These are phyloP conservation scores for Trametes versicolor DNA, from an alignment of 1,284 basidiomycete species.

Conservation along the genomic window DNA sequence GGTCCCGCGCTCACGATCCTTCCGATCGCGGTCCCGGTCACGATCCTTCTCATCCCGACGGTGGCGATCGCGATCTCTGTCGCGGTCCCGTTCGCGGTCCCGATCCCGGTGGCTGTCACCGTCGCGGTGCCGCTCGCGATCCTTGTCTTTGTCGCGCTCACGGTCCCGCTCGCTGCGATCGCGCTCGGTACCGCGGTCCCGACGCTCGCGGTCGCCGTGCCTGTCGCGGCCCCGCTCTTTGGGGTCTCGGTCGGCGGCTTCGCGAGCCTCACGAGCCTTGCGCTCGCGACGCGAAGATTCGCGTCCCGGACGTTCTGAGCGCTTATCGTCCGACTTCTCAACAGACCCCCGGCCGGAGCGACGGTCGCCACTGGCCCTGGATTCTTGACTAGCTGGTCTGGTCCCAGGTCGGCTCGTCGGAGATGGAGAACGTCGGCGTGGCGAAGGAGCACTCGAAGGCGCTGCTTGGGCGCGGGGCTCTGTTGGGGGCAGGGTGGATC, in stretches of 20 bases:
- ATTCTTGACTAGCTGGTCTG: conserved; percentile 75
- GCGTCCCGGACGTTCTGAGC: conserved; percentile 60
- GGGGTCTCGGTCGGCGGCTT: conserved; percentile 44
- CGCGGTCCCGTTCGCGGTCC: conserved; percentile 34
- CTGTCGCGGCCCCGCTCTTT: conserved; percentile 46
- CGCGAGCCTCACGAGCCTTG: conserved; percentile 35
- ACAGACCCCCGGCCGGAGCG: conserved; percentile 59
- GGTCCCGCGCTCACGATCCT: conserved; percentile 41
- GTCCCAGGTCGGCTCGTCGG: conserved; percentile 74
- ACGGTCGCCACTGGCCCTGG: conserved; percentile 73
- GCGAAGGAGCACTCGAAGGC: conserved; percentile 60
- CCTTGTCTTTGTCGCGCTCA: conserved; percentile 40
- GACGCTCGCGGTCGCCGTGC: conserved; percentile 60
- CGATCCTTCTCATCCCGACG: conserved; percentile 46
- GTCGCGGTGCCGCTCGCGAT: conserved; percentile 52
- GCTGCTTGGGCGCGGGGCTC: conserved; percentile 56
- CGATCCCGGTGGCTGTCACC: conserved; percentile 43
- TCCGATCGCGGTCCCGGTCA: conserved; percentile 43
- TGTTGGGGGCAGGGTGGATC: conserved; percentile 36
- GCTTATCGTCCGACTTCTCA: conserved; percentile 61
- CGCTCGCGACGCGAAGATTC: conserved; percentile 49
- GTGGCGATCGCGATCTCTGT: conserved; percentile 39
- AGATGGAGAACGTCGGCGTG: conserved; percentile 70
- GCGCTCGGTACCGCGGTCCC: conserved; percentile 45
- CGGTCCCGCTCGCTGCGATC: conserved; percentile 42